Conservation (phyloP, 2,329 filamentous ascomycete genomes). For the Juglanconis juglandina region DNA sequence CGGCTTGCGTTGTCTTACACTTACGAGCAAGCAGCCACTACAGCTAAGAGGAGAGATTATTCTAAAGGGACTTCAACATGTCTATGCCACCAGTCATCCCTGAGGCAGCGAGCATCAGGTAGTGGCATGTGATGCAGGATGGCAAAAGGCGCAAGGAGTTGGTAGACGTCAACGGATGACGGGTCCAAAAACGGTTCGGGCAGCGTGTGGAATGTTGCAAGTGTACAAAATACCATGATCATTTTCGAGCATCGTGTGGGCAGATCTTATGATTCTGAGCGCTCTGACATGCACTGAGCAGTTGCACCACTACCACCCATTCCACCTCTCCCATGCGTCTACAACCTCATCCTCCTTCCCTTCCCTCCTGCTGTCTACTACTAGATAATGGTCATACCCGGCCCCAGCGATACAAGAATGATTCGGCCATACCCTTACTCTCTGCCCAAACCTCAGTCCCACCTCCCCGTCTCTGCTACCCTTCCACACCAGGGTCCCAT, state of each 20-base stretch:
- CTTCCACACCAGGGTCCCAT: slow-evolving; percentile 66
- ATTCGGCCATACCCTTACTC: slow-evolving; percentile 72
- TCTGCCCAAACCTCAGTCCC: slow-evolving; percentile 58
- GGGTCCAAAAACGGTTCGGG: slow-evolving; percentile 3
- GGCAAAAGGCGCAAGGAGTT: slow-evolving; percentile 18
- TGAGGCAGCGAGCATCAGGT: neutral
- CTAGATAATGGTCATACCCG: slow-evolving; percentile 68
- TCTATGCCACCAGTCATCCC: neutral
- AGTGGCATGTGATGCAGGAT: neutral
- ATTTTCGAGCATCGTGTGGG: neutral
- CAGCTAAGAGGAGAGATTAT: neutral
- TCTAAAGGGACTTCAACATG: neutral
- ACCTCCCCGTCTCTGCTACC: slow-evolving; percentile 44
- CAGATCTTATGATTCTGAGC: neutral
- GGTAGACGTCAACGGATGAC: slow-evolving; percentile 12
- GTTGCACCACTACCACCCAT: slow-evolving; percentile 55
- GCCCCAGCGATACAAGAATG: slow-evolving; percentile 76
- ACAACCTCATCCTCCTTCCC: slow-evolving; percentile 58
- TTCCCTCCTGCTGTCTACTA: slow-evolving; percentile 61
- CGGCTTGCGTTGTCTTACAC: neutral
- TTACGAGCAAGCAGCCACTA: neutral
- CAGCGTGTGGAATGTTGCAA: slow-evolving; percentile 5
- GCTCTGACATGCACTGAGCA: neutral
- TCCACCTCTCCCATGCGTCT: slow-evolving; percentile 73
- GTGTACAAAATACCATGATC: slow-evolving; percentile 7